phyloP scores from a whole-genome alignment of 805 yeast genomes.

The Saturnispora kantuleensis region DNA sequence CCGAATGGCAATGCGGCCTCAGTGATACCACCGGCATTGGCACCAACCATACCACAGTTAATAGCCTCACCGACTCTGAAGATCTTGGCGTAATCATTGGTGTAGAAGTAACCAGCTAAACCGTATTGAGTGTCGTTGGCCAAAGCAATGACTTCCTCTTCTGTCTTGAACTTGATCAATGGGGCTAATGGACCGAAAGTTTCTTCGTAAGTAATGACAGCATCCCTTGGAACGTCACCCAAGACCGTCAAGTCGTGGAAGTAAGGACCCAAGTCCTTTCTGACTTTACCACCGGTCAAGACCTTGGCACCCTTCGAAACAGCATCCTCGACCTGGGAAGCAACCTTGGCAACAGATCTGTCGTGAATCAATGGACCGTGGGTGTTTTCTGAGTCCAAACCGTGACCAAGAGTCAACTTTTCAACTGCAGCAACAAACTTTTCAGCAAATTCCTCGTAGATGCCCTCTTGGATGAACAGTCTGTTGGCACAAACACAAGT shows the following conservation, averaged over 20 bases:
- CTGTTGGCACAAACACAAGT: slow-evolving; percentile 94
- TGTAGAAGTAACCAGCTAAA: slow-evolving; percentile 84
- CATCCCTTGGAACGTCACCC: slow-evolving; percentile 55
- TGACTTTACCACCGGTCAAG: slow-evolving; percentile 51
- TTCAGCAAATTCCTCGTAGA: slow-evolving; percentile 67
- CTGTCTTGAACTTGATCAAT: slow-evolving; percentile 67
- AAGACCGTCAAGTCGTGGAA: slow-evolving; percentile 66
- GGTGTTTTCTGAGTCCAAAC: slow-evolving; percentile 64
- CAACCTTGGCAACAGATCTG: slow-evolving; percentile 67
- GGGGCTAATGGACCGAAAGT: slow-evolving; percentile 90
- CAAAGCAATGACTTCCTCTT: slow-evolving; percentile 66
- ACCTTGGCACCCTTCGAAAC: slow-evolving; percentile 74
- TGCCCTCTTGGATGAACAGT: slow-evolving; percentile 73
- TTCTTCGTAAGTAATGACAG: slow-evolving; percentile 67
- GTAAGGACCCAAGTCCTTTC: slow-evolving; percentile 30
- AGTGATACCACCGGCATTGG: slow-evolving; percentile 82
- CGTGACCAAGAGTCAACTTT: slow-evolving; percentile 61
- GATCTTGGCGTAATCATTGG: slow-evolving; percentile 65
- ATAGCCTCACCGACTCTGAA: slow-evolving; percentile 60
- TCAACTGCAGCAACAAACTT: slow-evolving; percentile 48
- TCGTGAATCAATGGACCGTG: slow-evolving; percentile 92
- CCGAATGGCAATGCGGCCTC: slow-evolving; percentile 87
- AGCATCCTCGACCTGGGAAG: slow-evolving; percentile 69
- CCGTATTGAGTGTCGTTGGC: slow-evolving; percentile 85
- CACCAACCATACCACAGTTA: slow-evolving; percentile 85